Percentiles rank a stretch among this genome's conserved stretches.
Evolutionary conservation across 352 stramenopile genomes (phyloP).

Genomic region (Globisporangium rhizosaccharum): DNA sequence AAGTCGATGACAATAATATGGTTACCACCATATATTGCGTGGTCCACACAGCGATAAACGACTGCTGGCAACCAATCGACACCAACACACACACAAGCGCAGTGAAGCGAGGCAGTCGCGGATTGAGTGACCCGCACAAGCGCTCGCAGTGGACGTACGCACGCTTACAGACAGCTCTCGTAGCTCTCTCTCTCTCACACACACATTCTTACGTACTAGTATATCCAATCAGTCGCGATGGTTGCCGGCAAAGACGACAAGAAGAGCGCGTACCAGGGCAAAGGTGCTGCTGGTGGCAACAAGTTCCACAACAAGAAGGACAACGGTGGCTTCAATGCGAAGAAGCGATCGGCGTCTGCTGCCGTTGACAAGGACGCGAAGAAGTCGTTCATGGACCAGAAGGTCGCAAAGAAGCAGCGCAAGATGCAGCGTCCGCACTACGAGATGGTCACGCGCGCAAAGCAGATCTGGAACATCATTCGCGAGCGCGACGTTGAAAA

Average conservation of each 20-base stretch:
- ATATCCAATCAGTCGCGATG: neutral
- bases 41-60: no score
- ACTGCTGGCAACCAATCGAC: no score
- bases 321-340: conserved; percentile 30
- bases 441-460: conserved; percentile 89
- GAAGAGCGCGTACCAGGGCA: conserved; percentile 13
- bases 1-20: no score
- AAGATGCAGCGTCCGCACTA: conserved; percentile 94
- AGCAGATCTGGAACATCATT: conserved; percentile 96
- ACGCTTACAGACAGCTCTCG: neutral
- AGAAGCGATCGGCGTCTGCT: conserved; percentile 50
- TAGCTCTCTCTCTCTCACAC: neutral
- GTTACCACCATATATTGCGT: no score
- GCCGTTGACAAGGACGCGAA: conserved; percentile 51
- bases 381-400: conserved; percentile 85
- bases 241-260: conserved; percentile 13
- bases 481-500: conserved; percentile 84
- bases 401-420: conserved; percentile 90
- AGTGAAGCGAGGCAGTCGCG: no score
- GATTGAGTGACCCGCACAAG: no score
- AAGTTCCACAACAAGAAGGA: conserved; percentile 5
- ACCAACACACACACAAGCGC: no score
- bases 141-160: no score
- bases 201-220: neutral
- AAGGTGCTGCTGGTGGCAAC: conserved; percentile 4